These are phyloP conservation scores for Irpex sp. DNA, from an alignment of 1,284 basidiomycete species.

Conservation along the genomic window DNA sequence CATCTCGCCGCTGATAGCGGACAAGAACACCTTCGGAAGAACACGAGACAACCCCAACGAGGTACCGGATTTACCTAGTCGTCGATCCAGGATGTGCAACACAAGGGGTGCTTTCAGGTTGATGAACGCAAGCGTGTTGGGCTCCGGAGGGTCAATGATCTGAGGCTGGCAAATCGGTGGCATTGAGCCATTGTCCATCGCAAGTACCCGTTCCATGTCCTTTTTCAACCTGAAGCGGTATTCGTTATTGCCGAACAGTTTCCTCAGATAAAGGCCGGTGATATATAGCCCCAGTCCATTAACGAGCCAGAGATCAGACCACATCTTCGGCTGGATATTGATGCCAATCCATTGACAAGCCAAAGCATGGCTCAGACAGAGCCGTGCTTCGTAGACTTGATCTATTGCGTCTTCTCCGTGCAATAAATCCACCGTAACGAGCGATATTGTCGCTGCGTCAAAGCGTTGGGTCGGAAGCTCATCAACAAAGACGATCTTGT, in stretches of 20 bases:
- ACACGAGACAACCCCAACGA: constrained; percentile 93
- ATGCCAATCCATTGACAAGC: constrained; percentile 98
- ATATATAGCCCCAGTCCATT: constrained; percentile 93
- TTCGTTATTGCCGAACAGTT: constrained; percentile 94
- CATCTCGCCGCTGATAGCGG: constrained; percentile 91
- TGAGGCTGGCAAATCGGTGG: constrained; percentile 94
- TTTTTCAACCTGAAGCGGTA: constrained; percentile 95
- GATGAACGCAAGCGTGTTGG: constrained; percentile 78
- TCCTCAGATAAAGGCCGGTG: constrained; percentile 84
- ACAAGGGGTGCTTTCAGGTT: constrained; percentile 96
- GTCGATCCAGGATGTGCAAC: constrained; percentile 92
- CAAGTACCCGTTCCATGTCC: constrained; percentile 93
- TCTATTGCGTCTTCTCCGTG: constrained; percentile 91
- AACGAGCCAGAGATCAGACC: constrained; percentile 95
- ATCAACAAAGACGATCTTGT: constrained; percentile 96
- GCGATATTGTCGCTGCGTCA: constrained; percentile 81
- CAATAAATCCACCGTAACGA: constrained; percentile 82
- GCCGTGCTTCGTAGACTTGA: constrained; percentile 89
- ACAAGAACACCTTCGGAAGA: constrained; percentile 92
- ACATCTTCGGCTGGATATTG: constrained; percentile 93
- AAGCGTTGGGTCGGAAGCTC: constrained; percentile 78
- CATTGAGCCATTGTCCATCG: constrained; percentile 86
- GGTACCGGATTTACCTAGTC: constrained; percentile 92
- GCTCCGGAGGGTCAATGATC: constrained; percentile 79
- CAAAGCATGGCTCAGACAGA: constrained; percentile 82